Conservation (phyloP, 2,329 filamentous ascomycete species). For the Elsinoe fawcettii region DNA sequence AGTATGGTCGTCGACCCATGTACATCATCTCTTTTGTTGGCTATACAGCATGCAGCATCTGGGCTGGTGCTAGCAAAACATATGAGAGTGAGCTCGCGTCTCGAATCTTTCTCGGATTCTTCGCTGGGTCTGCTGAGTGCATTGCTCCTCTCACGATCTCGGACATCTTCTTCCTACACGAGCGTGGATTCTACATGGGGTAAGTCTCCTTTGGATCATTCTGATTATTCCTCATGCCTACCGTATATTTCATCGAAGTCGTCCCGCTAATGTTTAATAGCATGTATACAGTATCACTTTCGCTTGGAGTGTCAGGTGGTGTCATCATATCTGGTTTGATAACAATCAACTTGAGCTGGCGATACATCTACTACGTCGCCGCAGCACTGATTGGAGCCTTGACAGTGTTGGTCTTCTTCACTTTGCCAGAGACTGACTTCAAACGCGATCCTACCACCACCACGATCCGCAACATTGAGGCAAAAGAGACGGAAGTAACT, state of each 20-base stretch:
- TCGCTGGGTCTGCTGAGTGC: conserved; percentile 46
- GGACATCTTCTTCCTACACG: conserved; percentile 52
- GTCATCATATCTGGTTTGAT: conserved; percentile 37
- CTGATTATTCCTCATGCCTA: no score
- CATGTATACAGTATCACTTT: conserved; percentile 25
- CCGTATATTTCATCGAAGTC: no score
- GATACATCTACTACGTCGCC: conserved; percentile 46
- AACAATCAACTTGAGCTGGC: conserved; percentile 43
- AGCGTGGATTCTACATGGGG: conserved; percentile 47
- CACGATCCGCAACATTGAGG: neutral
- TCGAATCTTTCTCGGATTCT: conserved; percentile 47
- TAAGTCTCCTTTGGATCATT: conserved; percentile 29
- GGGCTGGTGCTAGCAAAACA: conserved; percentile 21
- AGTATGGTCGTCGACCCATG: conserved; percentile 32
- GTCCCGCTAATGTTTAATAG: conserved; percentile 13
- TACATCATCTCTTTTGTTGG: conserved; percentile 25
- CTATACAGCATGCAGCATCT: conserved; percentile 21
- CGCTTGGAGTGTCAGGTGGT: conserved; percentile 25
- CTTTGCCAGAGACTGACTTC: conserved; percentile 50
- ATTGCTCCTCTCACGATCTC: conserved; percentile 45
- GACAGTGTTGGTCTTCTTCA: conserved; percentile 44
- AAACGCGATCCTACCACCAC: conserved; percentile 18
- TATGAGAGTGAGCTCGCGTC: conserved; percentile 33
- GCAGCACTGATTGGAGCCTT: conserved; percentile 43
- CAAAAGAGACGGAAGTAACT: neutral